These are phyloP conservation scores for Fistulinella staudtii DNA, from an alignment of 1,284 basidiomycete genomes.

Conservation along the genomic window DNA sequence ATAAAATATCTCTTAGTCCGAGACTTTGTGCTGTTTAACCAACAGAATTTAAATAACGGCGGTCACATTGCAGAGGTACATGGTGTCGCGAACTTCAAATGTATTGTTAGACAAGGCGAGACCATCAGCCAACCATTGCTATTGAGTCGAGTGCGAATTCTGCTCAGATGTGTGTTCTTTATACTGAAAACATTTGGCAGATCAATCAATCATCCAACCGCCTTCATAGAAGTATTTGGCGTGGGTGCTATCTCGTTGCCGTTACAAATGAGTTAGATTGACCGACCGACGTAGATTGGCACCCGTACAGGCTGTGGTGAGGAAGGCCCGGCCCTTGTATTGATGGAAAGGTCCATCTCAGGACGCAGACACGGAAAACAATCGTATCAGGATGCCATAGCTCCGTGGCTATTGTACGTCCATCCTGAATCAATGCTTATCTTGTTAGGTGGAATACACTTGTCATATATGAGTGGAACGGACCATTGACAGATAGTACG, in stretches of 20 bases:
- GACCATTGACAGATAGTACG: background rate
- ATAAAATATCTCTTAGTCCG: too few relatives aligned
- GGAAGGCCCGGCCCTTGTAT: background rate
- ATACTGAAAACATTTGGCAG: slow-evolving; percentile 7
- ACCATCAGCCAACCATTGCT: background rate
- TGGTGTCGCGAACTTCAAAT: too few relatives aligned
- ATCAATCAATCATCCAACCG: slow-evolving; percentile 1
- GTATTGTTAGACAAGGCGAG: too few relatives aligned
- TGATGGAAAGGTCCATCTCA: background rate
- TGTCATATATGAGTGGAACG: background rate
- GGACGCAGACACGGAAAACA: background rate
- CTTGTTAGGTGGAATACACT: slow-evolving; percentile 2
- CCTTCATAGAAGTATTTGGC: slow-evolving; percentile 10
- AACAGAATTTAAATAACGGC: too few relatives aligned
- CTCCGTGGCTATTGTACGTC: too few relatives aligned
- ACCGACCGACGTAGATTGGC: background rate
- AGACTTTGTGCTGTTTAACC: too few relatives aligned
- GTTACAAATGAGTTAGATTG: slow-evolving; percentile 15
- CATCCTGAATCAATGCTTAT: background rate
- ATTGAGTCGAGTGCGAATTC: background rate
- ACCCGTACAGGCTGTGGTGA: background rate
- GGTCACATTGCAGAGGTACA: too few relatives aligned
- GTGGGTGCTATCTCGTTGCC: slow-evolving; percentile 5
- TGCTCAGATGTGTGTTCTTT: slow-evolving; percentile 4
- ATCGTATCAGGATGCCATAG: background rate